Percentiles rank a stretch among this genome's conserved stretches.
These are phyloP conservation scores for Corylus avellana DNA, from an alignment of 306 rosid species.

Conservation along the genomic window DNA sequence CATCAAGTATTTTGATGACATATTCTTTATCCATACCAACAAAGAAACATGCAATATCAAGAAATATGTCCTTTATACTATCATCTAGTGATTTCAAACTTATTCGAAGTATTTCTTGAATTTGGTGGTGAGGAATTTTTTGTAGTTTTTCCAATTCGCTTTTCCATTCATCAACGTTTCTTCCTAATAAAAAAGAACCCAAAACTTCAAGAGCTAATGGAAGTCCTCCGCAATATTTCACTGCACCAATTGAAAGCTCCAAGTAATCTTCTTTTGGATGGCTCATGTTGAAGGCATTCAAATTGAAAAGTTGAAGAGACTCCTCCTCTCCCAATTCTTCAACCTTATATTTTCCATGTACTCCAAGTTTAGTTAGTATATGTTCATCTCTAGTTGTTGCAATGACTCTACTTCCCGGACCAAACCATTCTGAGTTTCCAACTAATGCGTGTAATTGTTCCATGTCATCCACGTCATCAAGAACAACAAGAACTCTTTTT, in stretches of 20 bases:
- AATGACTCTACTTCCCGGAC: conserved; percentile 27
- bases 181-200: conserved; percentile 36
- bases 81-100: conserved; percentile 27
- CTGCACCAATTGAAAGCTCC: conserved; percentile 13
- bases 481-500: conserved; percentile 15
- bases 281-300: conserved; percentile 31
- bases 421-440: conserved; percentile 15
- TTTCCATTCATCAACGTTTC: conserved; percentile 31
- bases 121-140: conserved; percentile 25
- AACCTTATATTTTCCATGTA: not conserved
- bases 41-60: conserved; percentile 46
- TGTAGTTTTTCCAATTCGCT: conserved; percentile 29
- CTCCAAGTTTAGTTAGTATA: not conserved
- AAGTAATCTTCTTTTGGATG: conserved; percentile 2
- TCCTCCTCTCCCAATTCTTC: conserved; percentile 15
- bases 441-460: conserved; percentile 10
- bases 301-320: conserved; percentile 34
- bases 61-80: conserved; percentile 32
- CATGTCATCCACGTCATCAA: conserved; percentile 18
- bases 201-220: conserved; percentile 47
- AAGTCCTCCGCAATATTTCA: conserved; percentile 33
- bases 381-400: conserved; percentile 30
- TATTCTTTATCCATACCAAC: conserved; percentile 24
- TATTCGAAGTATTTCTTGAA: conserved; percentile 32
- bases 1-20: conserved; percentile 30